These are phyloP conservation scores for Moesziomyces globuligerus DNA, from an alignment of 1,284 basidiomycete genomes.

Conservation along the genomic window DNA sequence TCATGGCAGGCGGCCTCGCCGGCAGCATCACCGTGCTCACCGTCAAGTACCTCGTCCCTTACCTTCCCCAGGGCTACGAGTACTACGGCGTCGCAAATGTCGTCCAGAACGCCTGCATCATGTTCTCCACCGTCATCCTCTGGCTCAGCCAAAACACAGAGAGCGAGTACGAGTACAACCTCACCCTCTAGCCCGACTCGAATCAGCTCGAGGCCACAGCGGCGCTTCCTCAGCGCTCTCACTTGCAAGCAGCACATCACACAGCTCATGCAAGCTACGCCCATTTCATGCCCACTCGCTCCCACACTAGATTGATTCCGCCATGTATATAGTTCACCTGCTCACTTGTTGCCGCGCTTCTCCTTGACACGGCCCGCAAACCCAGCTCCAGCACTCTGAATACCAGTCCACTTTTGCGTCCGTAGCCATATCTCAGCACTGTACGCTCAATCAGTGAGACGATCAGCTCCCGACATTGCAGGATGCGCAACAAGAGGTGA, in stretches of 20 bases:
- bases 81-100: slow-evolving; percentile 97
- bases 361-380: neutral
- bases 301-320: neutral
- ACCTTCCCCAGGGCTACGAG: slow-evolving; percentile 78
- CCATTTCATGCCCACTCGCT: too few species aligned
- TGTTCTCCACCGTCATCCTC: slow-evolving; percentile 86
- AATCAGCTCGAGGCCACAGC: too few species aligned
- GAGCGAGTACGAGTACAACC: slow-evolving; percentile 86
- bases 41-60: slow-evolving; percentile 86
- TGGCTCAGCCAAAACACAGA: slow-evolving; percentile 86
- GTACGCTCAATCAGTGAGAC: too few species aligned
- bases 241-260: too few species aligned
- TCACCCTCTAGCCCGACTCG: slow-evolving; percentile 73
- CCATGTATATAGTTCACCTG: neutral
- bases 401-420: too few species aligned
- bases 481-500: too few species aligned
- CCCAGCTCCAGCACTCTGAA: too few species aligned
- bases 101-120: slow-evolving; percentile 87
- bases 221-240: too few species aligned
- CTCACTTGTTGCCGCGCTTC: neutral
- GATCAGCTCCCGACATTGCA: too few species aligned
- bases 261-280: too few species aligned
- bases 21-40: slow-evolving; percentile 89
- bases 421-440: too few species aligned
- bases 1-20: slow-evolving; percentile 95